phyloP scores from a whole-genome alignment of 73 alveolate species.

The Blepharisma japonicum region DNA sequence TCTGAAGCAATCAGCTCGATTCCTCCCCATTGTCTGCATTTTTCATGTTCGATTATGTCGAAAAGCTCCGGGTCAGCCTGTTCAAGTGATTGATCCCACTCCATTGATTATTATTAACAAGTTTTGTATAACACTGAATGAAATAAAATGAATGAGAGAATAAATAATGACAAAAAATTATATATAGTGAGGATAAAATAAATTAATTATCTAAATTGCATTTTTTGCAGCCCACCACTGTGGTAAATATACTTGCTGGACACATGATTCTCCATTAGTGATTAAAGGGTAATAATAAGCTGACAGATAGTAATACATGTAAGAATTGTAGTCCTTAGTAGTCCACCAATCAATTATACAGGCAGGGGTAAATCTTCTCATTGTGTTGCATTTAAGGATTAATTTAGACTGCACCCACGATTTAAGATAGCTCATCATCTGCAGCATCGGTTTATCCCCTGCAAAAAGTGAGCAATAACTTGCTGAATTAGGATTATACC shows the following conservation, averaged over 20 bases:
- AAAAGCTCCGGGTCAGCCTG: constrained; percentile 61
- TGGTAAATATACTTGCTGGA: not conserved
- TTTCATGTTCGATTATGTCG: constrained; percentile 55
- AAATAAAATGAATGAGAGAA: too few relatives aligned
- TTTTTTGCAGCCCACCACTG: not conserved
- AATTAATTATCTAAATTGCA: too few relatives aligned
- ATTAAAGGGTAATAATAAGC: not conserved
- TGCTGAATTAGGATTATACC: not conserved
- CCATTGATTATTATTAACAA: too few relatives aligned
- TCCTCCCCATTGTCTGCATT: constrained; percentile 69
- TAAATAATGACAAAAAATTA: too few relatives aligned
- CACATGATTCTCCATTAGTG: not conserved
- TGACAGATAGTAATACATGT: not conserved
- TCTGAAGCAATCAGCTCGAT: constrained; percentile 89
- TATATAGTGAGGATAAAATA: too few relatives aligned
- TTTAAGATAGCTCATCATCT: not conserved
- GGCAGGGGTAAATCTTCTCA: not conserved
- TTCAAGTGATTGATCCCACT: too few relatives aligned
- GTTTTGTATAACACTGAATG: too few relatives aligned
- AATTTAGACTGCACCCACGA: not conserved
- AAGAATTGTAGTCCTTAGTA: not conserved
- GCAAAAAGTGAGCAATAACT: not conserved
- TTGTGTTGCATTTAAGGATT: not conserved
- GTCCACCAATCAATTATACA: not conserved
- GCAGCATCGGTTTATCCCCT: not conserved